phyloP scores from a whole-genome alignment of 164 flowering plant species.

The Vitis vinifera region ASM3070453v1 NC_081817.1:1280001-1280500 shows the following conservation, averaged over 20 bases:
- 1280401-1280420: no score
- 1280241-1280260: not conserved
- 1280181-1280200: not conserved
- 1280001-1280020: not conserved
- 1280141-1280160: slow-evolving; percentile 5
- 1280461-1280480: no score
- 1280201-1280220: not conserved
- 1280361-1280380: no score
- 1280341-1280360: no score
- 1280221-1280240: not conserved
- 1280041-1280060: not conserved
- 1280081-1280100: not conserved
- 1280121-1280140: slow-evolving; percentile 2
- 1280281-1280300: not conserved
- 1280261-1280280: not conserved
- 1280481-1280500: no score
- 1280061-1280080: slow-evolving; percentile 7
- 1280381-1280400: no score
- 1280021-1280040: slow-evolving; percentile 9
- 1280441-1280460: no score
- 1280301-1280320: not conserved
- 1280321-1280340: not conserved
- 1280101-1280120: slow-evolving; percentile 1
- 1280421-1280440: no score
- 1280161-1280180: slow-evolving; percentile 7